These are phyloP conservation scores for Tephrocybe sp. DNA, from an alignment of 768 basidiomycete genomes.

Conservation along the genomic window DNA sequence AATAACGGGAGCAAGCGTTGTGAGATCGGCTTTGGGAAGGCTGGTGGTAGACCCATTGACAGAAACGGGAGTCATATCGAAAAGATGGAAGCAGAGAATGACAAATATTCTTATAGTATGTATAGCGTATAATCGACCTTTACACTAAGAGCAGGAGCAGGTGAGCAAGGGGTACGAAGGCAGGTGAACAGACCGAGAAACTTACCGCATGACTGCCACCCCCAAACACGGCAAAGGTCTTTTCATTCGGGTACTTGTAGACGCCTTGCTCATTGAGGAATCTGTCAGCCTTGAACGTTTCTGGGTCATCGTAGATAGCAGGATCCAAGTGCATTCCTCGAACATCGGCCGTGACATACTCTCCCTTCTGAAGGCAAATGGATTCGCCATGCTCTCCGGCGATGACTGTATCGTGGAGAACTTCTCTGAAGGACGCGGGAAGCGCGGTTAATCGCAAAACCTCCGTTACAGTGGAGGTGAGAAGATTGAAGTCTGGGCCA, in stretches of 20 bases:
- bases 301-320: slow-evolving; percentile 7
- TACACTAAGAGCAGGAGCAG: background rate
- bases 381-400: slow-evolving; percentile 2
- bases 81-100: slow-evolving; percentile 5
- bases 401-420: background rate
- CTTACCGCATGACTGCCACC: slow-evolving; percentile 6
- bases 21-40: slow-evolving; percentile 5
- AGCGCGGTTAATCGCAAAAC: slow-evolving; percentile 1
- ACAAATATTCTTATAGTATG: slow-evolving; percentile 3
- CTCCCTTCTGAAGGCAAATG: slow-evolving; percentile 4
- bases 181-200: background rate
- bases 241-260: slow-evolving; percentile 7
- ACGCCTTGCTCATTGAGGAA: slow-evolving; percentile 2
- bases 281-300: slow-evolving; percentile 1
- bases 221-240: slow-evolving; percentile 4
- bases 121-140: slow-evolving; percentile 4
- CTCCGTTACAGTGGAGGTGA: slow-evolving; percentile 3
- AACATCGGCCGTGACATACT: slow-evolving; percentile 4
- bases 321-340: slow-evolving; percentile 10
- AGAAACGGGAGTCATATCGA: slow-evolving; percentile 4
- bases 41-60: slow-evolving; percentile 3
- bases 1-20: slow-evolving; percentile 1
- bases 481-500: slow-evolving; percentile 9
- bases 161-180: background rate
- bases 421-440: slow-evolving; percentile 5